Conservation (phyloP, 495 filamentous ascomycete genomes). For the Xylaria intraflava region DNA sequence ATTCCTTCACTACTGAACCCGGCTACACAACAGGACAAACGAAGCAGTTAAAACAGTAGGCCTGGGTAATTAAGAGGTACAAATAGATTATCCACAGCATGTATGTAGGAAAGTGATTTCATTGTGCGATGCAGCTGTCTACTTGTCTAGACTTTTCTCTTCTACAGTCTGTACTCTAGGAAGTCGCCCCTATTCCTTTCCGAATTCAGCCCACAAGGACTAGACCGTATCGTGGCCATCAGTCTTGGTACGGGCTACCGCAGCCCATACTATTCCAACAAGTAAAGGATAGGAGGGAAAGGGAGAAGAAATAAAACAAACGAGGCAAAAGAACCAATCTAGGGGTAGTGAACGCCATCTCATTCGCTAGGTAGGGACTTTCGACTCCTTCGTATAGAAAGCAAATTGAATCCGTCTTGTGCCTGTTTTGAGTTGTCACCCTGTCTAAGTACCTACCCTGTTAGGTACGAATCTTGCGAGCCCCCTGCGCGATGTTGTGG, state of each 20-base stretch:
- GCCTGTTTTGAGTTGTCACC: background rate
- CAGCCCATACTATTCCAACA: too few species aligned
- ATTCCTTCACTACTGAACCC: too few species aligned
- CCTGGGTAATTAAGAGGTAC: too few species aligned
- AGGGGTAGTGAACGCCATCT: background rate
- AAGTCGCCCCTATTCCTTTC: too few species aligned
- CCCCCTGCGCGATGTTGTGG: conserved; percentile 39
- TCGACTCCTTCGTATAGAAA: background rate
- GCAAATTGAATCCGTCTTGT: too few species aligned
- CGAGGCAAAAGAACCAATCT: background rate
- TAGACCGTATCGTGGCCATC: too few species aligned
- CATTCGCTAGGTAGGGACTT: background rate
- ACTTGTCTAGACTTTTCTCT: background rate
- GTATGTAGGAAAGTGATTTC: background rate
- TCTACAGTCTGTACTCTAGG: too few species aligned
- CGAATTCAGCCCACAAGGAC: too few species aligned
- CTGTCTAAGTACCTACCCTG: background rate
- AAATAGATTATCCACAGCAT: too few species aligned
- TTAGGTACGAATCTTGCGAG: conserved; percentile 39
- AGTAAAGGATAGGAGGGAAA: background rate
- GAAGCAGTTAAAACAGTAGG: too few species aligned
- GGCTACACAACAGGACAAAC: too few species aligned
- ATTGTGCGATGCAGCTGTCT: background rate
- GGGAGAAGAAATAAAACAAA: background rate
- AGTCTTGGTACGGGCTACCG: too few species aligned